Percentiles rank a stretch among this genome's conserved stretches.
Conservation (phyloP, 2,329 filamentous ascomycete genomes). For the Neophaeococcomyces aloes region DNA sequence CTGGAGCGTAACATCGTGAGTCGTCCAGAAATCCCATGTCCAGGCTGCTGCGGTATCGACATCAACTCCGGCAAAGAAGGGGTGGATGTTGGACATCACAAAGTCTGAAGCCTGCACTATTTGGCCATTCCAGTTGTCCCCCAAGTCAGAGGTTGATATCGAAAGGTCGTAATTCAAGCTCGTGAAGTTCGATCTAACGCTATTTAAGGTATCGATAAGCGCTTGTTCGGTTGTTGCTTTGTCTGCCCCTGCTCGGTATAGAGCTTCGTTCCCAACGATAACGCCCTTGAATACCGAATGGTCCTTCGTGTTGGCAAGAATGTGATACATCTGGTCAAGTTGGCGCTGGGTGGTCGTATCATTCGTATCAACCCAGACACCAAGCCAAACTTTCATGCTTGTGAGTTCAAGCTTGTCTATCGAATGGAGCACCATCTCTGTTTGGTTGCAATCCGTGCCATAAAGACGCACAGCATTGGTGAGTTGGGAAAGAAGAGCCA, state of each 20-base stretch:
- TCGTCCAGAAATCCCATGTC: slow-evolving; percentile 75
- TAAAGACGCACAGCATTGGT: slow-evolving; percentile 83
- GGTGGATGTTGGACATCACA: slow-evolving; percentile 94
- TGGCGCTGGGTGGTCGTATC: slow-evolving; percentile 74
- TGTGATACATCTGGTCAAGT: slow-evolving; percentile 69
- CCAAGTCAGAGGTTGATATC: slow-evolving; percentile 78
- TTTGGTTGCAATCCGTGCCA: slow-evolving; percentile 96
- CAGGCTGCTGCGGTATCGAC: slow-evolving; percentile 60
- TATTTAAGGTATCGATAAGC: slow-evolving; percentile 54
- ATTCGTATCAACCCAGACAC: slow-evolving; percentile 85
- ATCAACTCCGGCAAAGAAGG: slow-evolving; percentile 77
- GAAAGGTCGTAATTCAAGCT: slow-evolving; percentile 57
- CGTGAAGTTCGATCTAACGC: slow-evolving; percentile 64
- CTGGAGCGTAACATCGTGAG: slow-evolving; percentile 55
- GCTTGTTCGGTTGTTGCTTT: slow-evolving; percentile 55
- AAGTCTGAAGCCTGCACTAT: slow-evolving; percentile 66
- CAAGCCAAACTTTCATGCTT: slow-evolving; percentile 82
- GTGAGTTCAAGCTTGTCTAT: slow-evolving; percentile 61
- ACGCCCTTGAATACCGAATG: slow-evolving; percentile 47
- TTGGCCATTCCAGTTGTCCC: slow-evolving; percentile 68
- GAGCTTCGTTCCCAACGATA: slow-evolving; percentile 54
- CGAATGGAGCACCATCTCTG: slow-evolving; percentile 79
- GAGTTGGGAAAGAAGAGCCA: slow-evolving; percentile 80
- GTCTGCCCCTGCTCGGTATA: slow-evolving; percentile 40
- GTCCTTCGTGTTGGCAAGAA: slow-evolving; percentile 50